phyloP scores from a whole-genome alignment of 164 flowering plant genomes.

The Liquidambar formosana region DNA sequence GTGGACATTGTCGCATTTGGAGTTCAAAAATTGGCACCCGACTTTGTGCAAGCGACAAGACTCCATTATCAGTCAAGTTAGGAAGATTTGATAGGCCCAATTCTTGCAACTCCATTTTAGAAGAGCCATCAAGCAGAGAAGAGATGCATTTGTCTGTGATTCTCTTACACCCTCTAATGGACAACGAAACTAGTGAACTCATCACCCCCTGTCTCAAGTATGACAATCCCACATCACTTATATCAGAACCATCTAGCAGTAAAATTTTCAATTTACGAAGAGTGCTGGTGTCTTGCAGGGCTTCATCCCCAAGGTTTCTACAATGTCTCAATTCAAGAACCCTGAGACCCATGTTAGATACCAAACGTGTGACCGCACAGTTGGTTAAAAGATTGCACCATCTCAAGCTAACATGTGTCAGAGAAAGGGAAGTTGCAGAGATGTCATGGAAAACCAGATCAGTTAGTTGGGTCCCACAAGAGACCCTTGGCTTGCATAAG shows the following conservation, averaged over 20 bases:
- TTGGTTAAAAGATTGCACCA: constrained; percentile 84
- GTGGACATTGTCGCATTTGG: constrained; percentile 77
- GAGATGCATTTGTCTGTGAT: constrained; percentile 78
- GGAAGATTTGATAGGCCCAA: constrained; percentile 80
- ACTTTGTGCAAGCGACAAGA: constrained; percentile 60
- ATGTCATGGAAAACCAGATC: constrained; percentile 90
- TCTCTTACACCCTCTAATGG: constrained; percentile 80
- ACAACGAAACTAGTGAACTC: constrained; percentile 59
- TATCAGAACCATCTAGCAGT: constrained; percentile 73
- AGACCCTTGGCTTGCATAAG: constrained; percentile 65
- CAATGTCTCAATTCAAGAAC: constrained; percentile 82
- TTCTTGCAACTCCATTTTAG: constrained; percentile 50
- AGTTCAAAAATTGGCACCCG: constrained; percentile 61
- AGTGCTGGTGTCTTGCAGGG: constrained; percentile 59
- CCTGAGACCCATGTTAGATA: constrained; percentile 56
- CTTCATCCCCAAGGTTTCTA: constrained; percentile 78
- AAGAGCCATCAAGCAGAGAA: constrained; percentile 54
- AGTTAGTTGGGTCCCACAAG: constrained; percentile 69
- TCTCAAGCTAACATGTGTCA: constrained; percentile 78
- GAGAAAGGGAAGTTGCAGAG: constrained; percentile 78
- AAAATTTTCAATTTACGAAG: constrained; percentile 65
- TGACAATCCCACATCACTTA: constrained; percentile 69
- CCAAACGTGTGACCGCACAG: constrained; percentile 54
- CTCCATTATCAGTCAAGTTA: constrained; percentile 63
- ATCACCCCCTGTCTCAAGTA: constrained; percentile 41